These are phyloP conservation scores for Baffinella frigidus DNA, from an alignment of 208 protist species.

Conservation along the genomic window DNA sequence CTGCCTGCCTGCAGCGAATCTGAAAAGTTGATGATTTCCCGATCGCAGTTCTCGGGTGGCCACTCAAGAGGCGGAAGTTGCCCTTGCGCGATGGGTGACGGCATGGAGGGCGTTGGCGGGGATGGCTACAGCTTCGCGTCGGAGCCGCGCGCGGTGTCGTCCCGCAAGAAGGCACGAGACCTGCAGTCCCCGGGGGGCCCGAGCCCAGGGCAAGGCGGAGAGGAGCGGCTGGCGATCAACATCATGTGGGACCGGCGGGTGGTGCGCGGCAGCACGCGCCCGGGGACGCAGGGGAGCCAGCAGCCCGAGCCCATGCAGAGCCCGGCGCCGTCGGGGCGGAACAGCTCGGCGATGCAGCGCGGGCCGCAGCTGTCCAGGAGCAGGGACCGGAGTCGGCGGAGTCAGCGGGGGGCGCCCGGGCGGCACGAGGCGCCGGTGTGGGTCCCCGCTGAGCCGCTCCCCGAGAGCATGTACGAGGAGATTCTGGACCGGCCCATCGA, in stretches of 20 bases:
- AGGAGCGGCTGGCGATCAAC: slow-evolving; percentile 73
- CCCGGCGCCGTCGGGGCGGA: background rate
- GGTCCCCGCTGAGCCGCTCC: slow-evolving; percentile 71
- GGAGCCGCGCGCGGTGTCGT: background rate
- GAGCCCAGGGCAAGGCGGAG: background rate
- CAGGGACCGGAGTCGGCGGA: no score
- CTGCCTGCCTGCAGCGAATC: no score
- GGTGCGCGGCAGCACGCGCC: slow-evolving; percentile 86
- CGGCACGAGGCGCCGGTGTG: background rate
- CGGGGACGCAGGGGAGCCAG: background rate
- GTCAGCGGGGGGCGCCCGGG: no score
- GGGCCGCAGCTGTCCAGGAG: background rate
- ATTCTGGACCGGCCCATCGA: slow-evolving; percentile 65
- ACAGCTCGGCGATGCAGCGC: background rate
- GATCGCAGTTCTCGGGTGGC: no score
- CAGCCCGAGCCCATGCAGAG: no score
- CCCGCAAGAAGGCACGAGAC: background rate
- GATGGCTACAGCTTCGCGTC: slow-evolving; percentile 19
- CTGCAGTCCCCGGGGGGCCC: no score
- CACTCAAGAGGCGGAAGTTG: no score
- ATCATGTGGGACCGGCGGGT: slow-evolving; percentile 93
- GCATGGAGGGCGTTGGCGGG: no score
- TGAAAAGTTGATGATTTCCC: no score
- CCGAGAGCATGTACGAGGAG: slow-evolving; percentile 76
- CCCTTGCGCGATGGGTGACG: no score